Conservation (phyloP, 208 protist genomes). For the Trypanosoma brucei region DNA sequence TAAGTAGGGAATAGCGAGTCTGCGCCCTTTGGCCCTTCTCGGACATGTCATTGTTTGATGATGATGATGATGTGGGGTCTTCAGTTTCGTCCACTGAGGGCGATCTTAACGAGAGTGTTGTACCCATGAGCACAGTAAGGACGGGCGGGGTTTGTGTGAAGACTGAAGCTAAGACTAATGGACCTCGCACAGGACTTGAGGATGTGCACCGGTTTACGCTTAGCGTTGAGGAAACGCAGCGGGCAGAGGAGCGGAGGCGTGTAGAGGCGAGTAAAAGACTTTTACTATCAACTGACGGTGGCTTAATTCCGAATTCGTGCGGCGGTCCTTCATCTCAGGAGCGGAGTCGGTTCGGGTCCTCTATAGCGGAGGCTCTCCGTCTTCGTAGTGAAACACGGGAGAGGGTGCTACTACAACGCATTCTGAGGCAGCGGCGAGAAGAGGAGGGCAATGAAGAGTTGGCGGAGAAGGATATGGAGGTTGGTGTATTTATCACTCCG, state of each 20-base stretch:
- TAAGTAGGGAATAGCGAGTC: no score
- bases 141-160: no score
- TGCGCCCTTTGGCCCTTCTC: no score
- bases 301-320: background rate
- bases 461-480: slow-evolving; percentile 56
- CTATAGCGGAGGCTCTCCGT: slow-evolving; percentile 46
- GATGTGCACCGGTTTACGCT: slow-evolving; percentile 14
- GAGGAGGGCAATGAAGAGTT: slow-evolving; percentile 35
- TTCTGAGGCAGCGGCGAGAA: slow-evolving; percentile 36
- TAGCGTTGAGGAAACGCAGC: slow-evolving; percentile 14
- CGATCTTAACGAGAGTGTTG: background rate
- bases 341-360: slow-evolving; percentile 47
- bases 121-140: no score
- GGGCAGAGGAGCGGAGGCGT: slow-evolving; percentile 15
- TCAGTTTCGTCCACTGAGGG: background rate
- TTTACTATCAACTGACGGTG: slow-evolving; percentile 1
- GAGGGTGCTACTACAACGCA: slow-evolving; percentile 29
- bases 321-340: background rate
- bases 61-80: slow-evolving; percentile 11
- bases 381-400: slow-evolving; percentile 43
- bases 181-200: background rate
- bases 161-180: no score
- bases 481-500: slow-evolving; percentile 70
- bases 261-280: slow-evolving; percentile 4
- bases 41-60: slow-evolving; percentile 32